Conservation (phyloP, 352 stramenopile species). For the Pythium phragmitis region DNA sequence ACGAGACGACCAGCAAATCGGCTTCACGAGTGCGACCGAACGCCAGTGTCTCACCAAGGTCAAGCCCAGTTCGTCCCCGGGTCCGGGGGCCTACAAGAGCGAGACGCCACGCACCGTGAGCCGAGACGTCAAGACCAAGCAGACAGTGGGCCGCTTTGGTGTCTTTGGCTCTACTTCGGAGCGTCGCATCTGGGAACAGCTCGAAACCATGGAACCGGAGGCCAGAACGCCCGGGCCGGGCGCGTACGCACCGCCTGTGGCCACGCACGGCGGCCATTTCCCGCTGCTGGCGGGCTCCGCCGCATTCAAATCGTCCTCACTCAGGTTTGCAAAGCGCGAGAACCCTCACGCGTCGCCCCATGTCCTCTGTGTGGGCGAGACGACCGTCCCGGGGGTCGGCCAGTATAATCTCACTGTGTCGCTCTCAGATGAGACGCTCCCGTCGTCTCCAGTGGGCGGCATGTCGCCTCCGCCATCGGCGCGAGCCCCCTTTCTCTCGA, state of each 20-base stretch:
- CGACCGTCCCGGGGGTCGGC: conserved; percentile 43
- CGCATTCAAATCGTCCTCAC: conserved; percentile 60
- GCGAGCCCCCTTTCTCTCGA: conserved; percentile 29
- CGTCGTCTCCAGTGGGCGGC: not conserved
- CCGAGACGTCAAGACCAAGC: conserved; percentile 43
- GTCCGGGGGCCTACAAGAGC: conserved; percentile 55
- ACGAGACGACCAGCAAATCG: conserved; percentile 45
- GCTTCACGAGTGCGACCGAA: conserved; percentile 67
- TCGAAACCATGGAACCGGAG: conserved; percentile 47
- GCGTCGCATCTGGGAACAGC: conserved; percentile 63
- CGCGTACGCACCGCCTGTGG: conserved; percentile 39
- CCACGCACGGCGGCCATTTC: conserved; percentile 36
- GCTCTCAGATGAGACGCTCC: not conserved
- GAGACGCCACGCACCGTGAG: conserved; percentile 64
- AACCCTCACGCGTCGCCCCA: conserved; percentile 49
- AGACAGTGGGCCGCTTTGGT: conserved; percentile 59
- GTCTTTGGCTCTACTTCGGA: conserved; percentile 77
- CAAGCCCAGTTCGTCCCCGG: conserved; percentile 37
- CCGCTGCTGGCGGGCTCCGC: conserved; percentile 41
- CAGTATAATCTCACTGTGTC: conserved; percentile 25
- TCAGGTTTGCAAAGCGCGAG: conserved; percentile 41
- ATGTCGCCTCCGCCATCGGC: conserved; percentile 15
- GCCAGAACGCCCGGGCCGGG: conserved; percentile 56
- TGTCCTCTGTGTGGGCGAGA: conserved; percentile 49
- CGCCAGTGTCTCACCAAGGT: conserved; percentile 54